Evolutionary conservation across 108 stramenopile species (phyloP), one percentile per base, ranked within the genome.

Genomic region (Nannochloropsis oceanica): DNA sequence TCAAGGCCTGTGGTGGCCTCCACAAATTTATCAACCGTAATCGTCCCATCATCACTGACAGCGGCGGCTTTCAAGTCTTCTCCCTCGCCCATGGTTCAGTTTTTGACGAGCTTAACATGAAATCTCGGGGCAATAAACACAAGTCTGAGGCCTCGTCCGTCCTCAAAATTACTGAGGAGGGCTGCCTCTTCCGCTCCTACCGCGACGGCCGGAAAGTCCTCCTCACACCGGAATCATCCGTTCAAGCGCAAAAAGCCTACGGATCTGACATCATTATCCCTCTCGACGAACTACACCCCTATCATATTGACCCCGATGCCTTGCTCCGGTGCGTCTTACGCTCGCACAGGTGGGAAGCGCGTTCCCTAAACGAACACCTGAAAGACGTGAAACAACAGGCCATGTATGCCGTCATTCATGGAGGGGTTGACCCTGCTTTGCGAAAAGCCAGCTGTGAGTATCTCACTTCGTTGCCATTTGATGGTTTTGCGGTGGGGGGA

Each of bases 191-290:
- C 89, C 89, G 94, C 14, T 94, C 93, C 43, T 96, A 96, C 85
- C 91, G 95, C 0, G 95, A 97, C 87, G 96, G 96, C 25, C 84
- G 84, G 25, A 93, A 94, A 83, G 90, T 96, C 83, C 85, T 93
- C 24, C 81, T 97, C 14, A 96, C 96, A 18, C 96, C 96, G 8
- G 96, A 97, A 87, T 92, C 90, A 25, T 94, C 95, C 2, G 95
- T 97, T 0, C 89, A 91, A 79, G 94, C 95, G 24, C 96, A 97
- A 82, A 97, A 97, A 84, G 89, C 92, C 20, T 92, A 95, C 84
- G 95, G 95, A 25, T 94, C 95, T 26, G 96, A 97, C 86, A 96
- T 97, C 82, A 97, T 97, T 86, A 97, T 97, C 42, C 96, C 95
- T 0, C 86, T 97, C 43, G 96, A 97, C 88, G 95, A 97, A 82